Conservation (phyloP, 1,139 yeast genomes). For the Ashbya aceris region DNA sequence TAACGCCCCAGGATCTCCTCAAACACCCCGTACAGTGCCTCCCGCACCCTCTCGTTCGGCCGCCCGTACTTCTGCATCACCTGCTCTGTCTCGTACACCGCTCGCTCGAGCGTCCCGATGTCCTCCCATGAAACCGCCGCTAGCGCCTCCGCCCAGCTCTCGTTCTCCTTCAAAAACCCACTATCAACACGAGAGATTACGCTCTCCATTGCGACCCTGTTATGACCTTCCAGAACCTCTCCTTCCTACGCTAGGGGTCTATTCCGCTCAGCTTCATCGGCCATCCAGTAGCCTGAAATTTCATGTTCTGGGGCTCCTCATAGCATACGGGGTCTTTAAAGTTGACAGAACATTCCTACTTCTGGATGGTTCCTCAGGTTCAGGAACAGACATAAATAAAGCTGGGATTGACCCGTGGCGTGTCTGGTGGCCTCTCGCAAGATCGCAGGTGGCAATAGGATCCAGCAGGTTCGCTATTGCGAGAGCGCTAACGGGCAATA, state of each 20-base stretch:
- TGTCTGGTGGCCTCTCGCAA: no score
- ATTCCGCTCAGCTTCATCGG: no score
- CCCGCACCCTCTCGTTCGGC: slow-evolving; percentile 28
- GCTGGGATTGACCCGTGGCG: no score
- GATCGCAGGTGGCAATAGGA: no score
- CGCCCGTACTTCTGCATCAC: slow-evolving; percentile 29
- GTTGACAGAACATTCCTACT: background rate
- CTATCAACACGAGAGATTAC: slow-evolving; percentile 17
- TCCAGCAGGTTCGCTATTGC: no score
- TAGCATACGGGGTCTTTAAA: background rate
- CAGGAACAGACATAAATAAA: background rate
- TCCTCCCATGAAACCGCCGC: slow-evolving; percentile 20
- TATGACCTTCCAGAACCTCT: no score
- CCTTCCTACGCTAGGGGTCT: no score
- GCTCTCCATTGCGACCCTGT: background rate
- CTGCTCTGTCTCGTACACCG: slow-evolving; percentile 26
- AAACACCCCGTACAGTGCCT: slow-evolving; percentile 29
- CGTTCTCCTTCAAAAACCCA: slow-evolving; percentile 30
- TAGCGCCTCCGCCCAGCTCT: slow-evolving; percentile 22
- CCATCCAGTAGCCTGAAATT: background rate
- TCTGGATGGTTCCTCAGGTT: background rate
- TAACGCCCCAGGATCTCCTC: slow-evolving; percentile 38
- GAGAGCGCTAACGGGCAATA: no score
- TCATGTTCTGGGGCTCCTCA: background rate
- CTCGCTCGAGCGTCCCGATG: slow-evolving; percentile 19